Percentiles rank a stretch among this genome's conserved stretches.
Conservation (phyloP, 345 rosid species). For the Punica granatum region DNA sequence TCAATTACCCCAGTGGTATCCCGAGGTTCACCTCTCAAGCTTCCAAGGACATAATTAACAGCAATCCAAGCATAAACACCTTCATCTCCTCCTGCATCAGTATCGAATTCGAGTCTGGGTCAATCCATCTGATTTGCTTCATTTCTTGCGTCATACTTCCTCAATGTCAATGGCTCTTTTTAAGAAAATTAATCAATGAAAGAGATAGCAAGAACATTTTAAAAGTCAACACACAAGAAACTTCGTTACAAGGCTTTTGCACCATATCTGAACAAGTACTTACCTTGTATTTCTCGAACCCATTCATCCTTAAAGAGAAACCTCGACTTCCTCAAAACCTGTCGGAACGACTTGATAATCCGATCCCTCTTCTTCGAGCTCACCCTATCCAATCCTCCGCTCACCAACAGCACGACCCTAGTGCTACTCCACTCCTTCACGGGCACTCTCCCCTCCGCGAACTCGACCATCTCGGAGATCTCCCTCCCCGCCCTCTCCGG, state of each 20-base stretch:
- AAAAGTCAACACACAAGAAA: neutral
- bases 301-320: conserved; percentile 37
- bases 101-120: neutral
- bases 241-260: neutral
- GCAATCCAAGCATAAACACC: conserved; percentile 40
- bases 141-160: neutral
- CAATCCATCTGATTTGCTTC: neutral
- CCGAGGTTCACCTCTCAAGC: conserved; percentile 30
- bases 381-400: conserved; percentile 15
- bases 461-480: conserved; percentile 22
- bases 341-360: conserved; percentile 22
- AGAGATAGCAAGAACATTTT: no score
- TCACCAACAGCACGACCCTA: conserved; percentile 24
- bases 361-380: conserved; percentile 13
- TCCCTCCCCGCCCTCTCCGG: conserved; percentile 16
- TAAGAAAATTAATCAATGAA: neutral
- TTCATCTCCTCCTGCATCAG: conserved; percentile 27
- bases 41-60: conserved; percentile 37
- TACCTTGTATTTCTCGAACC: conserved; percentile 30
- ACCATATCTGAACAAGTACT: neutral
- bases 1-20: conserved; percentile 34
- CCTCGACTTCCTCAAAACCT: conserved; percentile 29
- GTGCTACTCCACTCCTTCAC: conserved; percentile 31
- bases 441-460: conserved; percentile 24
- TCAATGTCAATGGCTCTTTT: neutral